These are phyloP conservation scores for Ophiostoma sp. DNA, from an alignment of 2,329 filamentous ascomycete species.

Conservation along the genomic window DNA sequence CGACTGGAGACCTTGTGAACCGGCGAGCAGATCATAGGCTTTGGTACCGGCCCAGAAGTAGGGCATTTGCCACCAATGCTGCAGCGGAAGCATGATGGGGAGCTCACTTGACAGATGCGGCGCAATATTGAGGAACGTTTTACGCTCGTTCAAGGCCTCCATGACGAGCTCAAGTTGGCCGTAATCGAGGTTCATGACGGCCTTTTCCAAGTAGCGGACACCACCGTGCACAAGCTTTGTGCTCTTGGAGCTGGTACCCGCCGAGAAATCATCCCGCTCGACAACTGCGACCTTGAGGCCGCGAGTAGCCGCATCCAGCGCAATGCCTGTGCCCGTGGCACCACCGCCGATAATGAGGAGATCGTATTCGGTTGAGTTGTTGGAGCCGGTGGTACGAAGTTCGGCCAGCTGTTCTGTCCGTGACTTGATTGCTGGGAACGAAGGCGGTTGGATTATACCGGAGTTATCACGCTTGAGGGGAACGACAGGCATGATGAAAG, in stretches of 20 bases:
- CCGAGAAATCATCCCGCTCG: slow-evolving; percentile 76
- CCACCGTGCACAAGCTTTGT: slow-evolving; percentile 83
- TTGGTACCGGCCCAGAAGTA: slow-evolving; percentile 69
- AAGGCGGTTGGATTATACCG: slow-evolving; percentile 20
- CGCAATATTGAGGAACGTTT: slow-evolving; percentile 76
- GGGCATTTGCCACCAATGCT: slow-evolving; percentile 78
- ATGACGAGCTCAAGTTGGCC: slow-evolving; percentile 75
- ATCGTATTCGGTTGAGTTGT: slow-evolving; percentile 56
- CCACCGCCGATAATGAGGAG: slow-evolving; percentile 73
- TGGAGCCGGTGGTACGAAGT: slow-evolving; percentile 3
- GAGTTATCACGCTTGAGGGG: slow-evolving; percentile 20
- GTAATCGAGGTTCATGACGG: slow-evolving; percentile 79
- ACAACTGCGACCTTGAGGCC: slow-evolving; percentile 75
- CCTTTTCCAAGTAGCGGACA: slow-evolving; percentile 80
- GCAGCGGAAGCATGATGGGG: slow-evolving; percentile 75
- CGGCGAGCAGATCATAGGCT: slow-evolving; percentile 74
- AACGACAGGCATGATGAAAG: slow-evolving; percentile 17
- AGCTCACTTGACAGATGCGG: slow-evolving; percentile 76
- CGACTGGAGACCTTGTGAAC: slow-evolving; percentile 74
- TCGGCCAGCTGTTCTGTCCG: slow-evolving; percentile 22
- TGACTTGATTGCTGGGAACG: slow-evolving; percentile 17
- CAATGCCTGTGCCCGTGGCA: slow-evolving; percentile 74
- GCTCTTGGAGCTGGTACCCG: slow-evolving; percentile 79
- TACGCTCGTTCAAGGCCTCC: slow-evolving; percentile 74
- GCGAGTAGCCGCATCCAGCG: slow-evolving; percentile 72